A percentile compares a stretch with the other conserved stretches of the same genome.
Evolutionary conservation across 2,329 filamentous ascomycete species (phyloP).

Genomic region (Proliferodiscus dingleyae): DNA sequence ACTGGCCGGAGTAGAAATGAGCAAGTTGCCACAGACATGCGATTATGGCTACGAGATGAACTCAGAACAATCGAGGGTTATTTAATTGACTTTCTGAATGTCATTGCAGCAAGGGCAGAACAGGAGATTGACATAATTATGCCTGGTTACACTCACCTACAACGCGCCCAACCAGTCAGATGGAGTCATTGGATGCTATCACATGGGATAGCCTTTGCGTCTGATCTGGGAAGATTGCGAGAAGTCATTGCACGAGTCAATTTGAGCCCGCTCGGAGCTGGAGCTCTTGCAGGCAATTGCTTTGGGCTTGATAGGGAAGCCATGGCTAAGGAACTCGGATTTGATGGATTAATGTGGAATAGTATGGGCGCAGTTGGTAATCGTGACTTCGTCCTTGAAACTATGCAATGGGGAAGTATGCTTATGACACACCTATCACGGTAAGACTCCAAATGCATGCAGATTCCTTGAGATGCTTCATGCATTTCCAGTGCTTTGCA

Average conservation of each 20-base stretch:
- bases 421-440: conserved; percentile 73
- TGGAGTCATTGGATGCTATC: conserved; percentile 81
- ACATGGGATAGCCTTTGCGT: conserved; percentile 65
- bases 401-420: conserved; percentile 72
- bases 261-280: conserved; percentile 36
- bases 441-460: background rate
- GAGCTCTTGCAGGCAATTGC: conserved; percentile 72
- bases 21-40: conserved; percentile 86
- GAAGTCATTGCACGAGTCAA: conserved; percentile 74
- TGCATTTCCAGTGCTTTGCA: too few relatives aligned
- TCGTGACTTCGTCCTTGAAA: conserved; percentile 76
- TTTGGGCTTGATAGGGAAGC: conserved; percentile 76
- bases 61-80: conserved; percentile 64
- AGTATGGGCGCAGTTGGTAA: conserved; percentile 62
- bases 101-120: conserved; percentile 66
- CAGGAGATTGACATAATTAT: conserved; percentile 72
- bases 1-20: conserved; percentile 86
- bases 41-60: conserved; percentile 78
- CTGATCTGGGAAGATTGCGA: conserved; percentile 71
- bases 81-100: conserved; percentile 64
- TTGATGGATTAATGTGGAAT: conserved; percentile 70
- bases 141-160: conserved; percentile 82
- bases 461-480: too few relatives aligned
- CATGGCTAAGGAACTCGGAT: conserved; percentile 77
- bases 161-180: conserved; percentile 73